Conservation (phyloP, 805 yeast genomes). For the Candida koratica region DNA sequence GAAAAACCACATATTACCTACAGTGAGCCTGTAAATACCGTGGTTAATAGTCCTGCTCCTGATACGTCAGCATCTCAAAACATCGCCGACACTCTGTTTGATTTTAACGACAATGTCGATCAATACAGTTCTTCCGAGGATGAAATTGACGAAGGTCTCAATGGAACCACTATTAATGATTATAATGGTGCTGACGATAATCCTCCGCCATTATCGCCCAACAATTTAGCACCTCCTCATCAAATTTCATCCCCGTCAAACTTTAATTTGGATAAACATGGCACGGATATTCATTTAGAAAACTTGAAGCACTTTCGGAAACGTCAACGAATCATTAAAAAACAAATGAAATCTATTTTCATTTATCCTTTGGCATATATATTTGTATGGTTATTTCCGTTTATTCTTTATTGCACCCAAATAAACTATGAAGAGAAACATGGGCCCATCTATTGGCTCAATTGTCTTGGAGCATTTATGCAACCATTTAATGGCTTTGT, state of each 20-base stretch:
- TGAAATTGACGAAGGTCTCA: slow-evolving; percentile 15
- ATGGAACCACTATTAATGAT: slow-evolving; percentile 21
- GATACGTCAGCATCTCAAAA: neutral
- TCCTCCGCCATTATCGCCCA: neutral
- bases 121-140: slow-evolving; percentile 17
- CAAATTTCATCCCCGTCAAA: neutral
- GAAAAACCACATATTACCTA: slow-evolving; percentile 2
- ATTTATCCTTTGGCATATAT: slow-evolving; percentile 82
- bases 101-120: slow-evolving; percentile 27
- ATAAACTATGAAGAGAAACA: slow-evolving; percentile 43
- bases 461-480: slow-evolving; percentile 65
- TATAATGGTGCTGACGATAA: slow-evolving; percentile 10
- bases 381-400: slow-evolving; percentile 78
- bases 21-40: slow-evolving; percentile 6
- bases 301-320: slow-evolving; percentile 58
- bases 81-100: slow-evolving; percentile 9
- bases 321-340: slow-evolving; percentile 63
- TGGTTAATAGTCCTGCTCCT: too few species aligned
- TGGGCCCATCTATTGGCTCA: slow-evolving; percentile 60
- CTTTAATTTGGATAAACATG: slow-evolving; percentile 7
- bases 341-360: slow-evolving; percentile 76
- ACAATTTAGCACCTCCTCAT: neutral
- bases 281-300: slow-evolving; percentile 48
- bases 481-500: slow-evolving; percentile 79
- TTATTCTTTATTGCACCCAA: slow-evolving; percentile 59